phyloP scores from a whole-genome alignment of 2,329 filamentous ascomycete genomes.

The Calonectria crousiana region DNA sequence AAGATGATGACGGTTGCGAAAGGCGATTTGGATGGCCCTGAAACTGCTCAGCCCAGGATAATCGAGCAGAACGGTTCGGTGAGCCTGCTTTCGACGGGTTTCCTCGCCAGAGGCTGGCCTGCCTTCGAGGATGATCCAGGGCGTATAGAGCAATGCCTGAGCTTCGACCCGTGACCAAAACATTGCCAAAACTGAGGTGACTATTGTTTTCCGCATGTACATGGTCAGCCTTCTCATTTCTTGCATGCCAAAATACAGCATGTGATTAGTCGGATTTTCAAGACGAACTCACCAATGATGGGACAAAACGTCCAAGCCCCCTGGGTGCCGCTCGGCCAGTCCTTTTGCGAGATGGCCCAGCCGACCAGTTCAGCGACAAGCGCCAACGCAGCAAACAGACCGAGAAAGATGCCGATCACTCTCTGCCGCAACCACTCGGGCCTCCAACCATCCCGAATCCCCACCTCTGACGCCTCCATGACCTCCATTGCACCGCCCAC shows the following conservation, averaged over 20 bases:
- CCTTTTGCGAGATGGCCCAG: slow-evolving; percentile 37
- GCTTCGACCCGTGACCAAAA: slow-evolving; percentile 45
- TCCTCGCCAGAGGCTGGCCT: slow-evolving; percentile 41
- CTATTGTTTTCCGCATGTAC: slow-evolving; percentile 21
- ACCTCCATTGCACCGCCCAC: slow-evolving; percentile 15
- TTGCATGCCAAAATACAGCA: neutral
- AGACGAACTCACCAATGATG: slow-evolving; percentile 40
- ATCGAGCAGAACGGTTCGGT: slow-evolving; percentile 44
- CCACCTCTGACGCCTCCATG: slow-evolving; percentile 35
- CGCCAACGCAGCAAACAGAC: slow-evolving; percentile 34
- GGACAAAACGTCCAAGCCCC: slow-evolving; percentile 46
- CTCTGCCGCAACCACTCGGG: slow-evolving; percentile 41
- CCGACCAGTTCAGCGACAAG: slow-evolving; percentile 40
- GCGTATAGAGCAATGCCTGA: slow-evolving; percentile 44
- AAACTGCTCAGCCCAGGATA: slow-evolving; percentile 41
- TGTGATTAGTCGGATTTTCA: neutral
- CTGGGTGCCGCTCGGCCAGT: slow-evolving; percentile 30
- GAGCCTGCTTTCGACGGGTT: slow-evolving; percentile 44
- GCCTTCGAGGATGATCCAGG: slow-evolving; percentile 45
- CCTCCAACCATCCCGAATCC: slow-evolving; percentile 41
- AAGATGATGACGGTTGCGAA: slow-evolving; percentile 43
- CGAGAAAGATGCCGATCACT: slow-evolving; percentile 37
- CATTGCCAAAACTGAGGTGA: slow-evolving; percentile 40
- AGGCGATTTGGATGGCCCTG: slow-evolving; percentile 34
- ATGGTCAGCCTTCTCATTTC: slow-evolving; percentile 19